Conservation (phyloP, 225 moss, liverwort and hornwort genomes). For the Climacium dendroides region DNA sequence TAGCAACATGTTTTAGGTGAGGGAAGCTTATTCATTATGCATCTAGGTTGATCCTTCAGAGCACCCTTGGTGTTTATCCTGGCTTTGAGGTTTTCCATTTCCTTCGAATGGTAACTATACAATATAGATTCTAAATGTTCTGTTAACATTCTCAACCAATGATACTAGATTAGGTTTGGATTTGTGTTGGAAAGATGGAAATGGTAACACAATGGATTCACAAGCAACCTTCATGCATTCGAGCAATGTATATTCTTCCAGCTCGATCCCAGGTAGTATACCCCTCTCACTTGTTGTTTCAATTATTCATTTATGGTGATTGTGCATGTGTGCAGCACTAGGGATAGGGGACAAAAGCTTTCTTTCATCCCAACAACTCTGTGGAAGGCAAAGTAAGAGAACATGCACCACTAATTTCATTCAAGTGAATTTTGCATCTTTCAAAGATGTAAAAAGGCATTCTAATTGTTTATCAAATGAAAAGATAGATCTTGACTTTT, state of each 20-base stretch:
- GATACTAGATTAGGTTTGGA: background rate
- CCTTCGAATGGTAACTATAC: background rate
- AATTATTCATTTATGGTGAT: background rate
- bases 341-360: conserved; percentile 6
- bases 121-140: background rate
- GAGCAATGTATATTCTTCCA: background rate
- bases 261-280: background rate
- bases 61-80: background rate
- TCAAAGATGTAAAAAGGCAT: too few relatives aligned
- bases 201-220: background rate
- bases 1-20: background rate
- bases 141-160: background rate
- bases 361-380: conserved; percentile 21
- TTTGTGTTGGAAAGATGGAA: background rate
- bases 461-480: too few relatives aligned
- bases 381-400: conserved; percentile 1
- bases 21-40: background rate
- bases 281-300: background rate
- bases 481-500: too few relatives aligned
- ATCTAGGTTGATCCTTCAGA: background rate
- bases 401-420: too few relatives aligned
- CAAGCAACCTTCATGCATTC: background rate
- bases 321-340: conserved; percentile 13
- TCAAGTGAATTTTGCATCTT: too few relatives aligned
- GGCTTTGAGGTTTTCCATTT: background rate